These are phyloP conservation scores for Eucalyptus cloeziana DNA, from an alignment of 345 rosid species.

Conservation along the genomic window DNA sequence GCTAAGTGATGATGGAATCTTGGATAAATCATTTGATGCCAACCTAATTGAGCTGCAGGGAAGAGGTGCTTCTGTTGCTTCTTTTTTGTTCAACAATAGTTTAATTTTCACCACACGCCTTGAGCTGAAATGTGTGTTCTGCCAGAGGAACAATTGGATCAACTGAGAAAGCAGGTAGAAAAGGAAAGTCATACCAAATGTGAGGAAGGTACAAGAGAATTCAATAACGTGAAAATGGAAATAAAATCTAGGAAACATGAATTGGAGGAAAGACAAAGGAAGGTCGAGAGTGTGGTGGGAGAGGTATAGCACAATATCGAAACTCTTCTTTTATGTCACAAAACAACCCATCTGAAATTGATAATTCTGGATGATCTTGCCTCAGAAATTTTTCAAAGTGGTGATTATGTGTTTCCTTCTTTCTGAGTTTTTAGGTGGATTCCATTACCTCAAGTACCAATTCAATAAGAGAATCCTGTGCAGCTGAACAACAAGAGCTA, in stretches of 20 bases:
- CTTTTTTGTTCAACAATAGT: neutral
- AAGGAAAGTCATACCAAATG: slow-evolving; percentile 44
- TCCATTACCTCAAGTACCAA: slow-evolving; percentile 39
- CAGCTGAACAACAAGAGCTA: slow-evolving; percentile 40
- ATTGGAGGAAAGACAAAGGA: slow-evolving; percentile 61
- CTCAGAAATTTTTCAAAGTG: neutral
- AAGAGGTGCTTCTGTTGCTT: slow-evolving; percentile 30
- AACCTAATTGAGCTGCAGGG: slow-evolving; percentile 57
- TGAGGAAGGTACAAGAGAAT: slow-evolving; percentile 39
- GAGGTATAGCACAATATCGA: slow-evolving; percentile 23
- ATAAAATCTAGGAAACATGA: slow-evolving; percentile 51
- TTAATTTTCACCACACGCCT: neutral
- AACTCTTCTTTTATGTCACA: neutral
- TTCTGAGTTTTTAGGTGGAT: slow-evolving; percentile 40
- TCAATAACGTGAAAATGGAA: slow-evolving; percentile 36
- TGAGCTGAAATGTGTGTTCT: neutral
- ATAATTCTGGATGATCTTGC: neutral
- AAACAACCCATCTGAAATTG: neutral
- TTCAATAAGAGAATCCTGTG: slow-evolving; percentile 44
- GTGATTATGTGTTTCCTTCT: neutral
- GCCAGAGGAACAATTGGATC: slow-evolving; percentile 56
- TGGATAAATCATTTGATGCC: slow-evolving; percentile 64
- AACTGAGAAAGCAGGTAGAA: slow-evolving; percentile 34
- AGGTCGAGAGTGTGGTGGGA: slow-evolving; percentile 59
- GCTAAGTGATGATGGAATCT: slow-evolving; percentile 51